phyloP scores from a whole-genome alignment of 306 rosid genomes.

The Astragalus membranaceus region DNA sequence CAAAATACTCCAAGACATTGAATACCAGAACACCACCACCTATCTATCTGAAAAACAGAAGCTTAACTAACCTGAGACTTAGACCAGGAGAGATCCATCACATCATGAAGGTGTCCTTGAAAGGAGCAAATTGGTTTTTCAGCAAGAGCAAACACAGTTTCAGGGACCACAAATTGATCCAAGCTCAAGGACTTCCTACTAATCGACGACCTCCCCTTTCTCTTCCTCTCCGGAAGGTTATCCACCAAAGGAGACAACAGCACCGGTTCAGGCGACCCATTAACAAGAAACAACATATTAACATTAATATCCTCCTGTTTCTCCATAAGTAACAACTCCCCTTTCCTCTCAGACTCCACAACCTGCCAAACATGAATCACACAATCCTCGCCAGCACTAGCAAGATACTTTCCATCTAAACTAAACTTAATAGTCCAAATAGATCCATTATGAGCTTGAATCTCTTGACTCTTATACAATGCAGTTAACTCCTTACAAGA shows the following conservation, averaged over 20 bases:
- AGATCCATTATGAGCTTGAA: constrained; percentile 84
- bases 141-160: constrained; percentile 66
- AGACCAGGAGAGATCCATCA: constrained; percentile 98
- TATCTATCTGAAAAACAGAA: constrained; percentile 3
- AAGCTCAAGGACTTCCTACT: constrained; percentile 76
- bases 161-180: constrained; percentile 70
- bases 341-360: constrained; percentile 79
- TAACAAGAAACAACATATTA: constrained; percentile 51
- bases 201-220: constrained; percentile 73
- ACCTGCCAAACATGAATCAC: constrained; percentile 95
- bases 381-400: constrained; percentile 97
- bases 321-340: constrained; percentile 63
- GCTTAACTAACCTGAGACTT: constrained; percentile 78
- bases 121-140: constrained; percentile 87
- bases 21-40: constrained; percentile 13
- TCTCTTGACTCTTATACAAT: constrained; percentile 83
- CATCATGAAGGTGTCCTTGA: constrained; percentile 77
- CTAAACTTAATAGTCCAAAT: constrained; percentile 96
- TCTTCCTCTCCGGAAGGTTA: constrained; percentile 60
- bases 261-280: constrained; percentile 68
- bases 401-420: constrained; percentile 91
- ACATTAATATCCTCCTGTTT: constrained; percentile 55
- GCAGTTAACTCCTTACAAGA: constrained; percentile 71
- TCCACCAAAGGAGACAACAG: constrained; percentile 50
- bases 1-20: neutral